Base-by-base conservation (phyloP, 805 yeast species). In the Diddensiella transvaalensis region DNA sequence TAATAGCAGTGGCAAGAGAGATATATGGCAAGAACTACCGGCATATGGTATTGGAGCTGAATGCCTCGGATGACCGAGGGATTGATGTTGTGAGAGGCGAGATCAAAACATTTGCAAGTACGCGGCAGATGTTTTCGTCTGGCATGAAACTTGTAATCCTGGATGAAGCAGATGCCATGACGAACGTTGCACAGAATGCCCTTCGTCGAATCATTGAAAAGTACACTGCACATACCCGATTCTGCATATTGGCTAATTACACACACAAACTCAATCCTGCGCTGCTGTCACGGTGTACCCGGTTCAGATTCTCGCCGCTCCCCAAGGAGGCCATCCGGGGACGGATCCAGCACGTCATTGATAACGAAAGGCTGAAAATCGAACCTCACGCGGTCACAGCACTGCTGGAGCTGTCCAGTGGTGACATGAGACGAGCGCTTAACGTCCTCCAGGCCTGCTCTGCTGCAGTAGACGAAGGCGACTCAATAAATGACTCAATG, bases 101-200 rank as follows among this genome's bases (percentile, higher is more conserved):
- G 68, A 89, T 93, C 72, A 93, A 93, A 74, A 89, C 85, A 58
- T 93, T 93, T 71, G 99, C 99, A 8, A 81, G 91, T 24, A 93
- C 99, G 1, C 82, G 88, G 75, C 99, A 93, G 65, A 91, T 93
- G 46, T 93, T 91, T 68, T 48, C 63, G 48, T 42, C 48, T 47
- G 95, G 93, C 11, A 89, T 89, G 75, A 91, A 91, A 62, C 71
- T 91, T 58, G 84, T 91, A 50, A 87, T 91, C n/a, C 71, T 91
- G 51, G 98, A 91, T 69, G 98, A 91, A 70, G 96, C 96, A 0
- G 96, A 93, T 66, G 87, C 96, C 10, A 93, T 93, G 97, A 93
- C 99, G 6, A 78, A 87, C 38, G 97, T 88, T 59, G 99, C 99
- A 0, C 99, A 93, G 64, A 80, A 89, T 47, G 99, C 99, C 1